Base-by-base conservation (phyloP, 2,329 filamentous ascomycete species). In the Herpotrichia juniperi region DNA sequence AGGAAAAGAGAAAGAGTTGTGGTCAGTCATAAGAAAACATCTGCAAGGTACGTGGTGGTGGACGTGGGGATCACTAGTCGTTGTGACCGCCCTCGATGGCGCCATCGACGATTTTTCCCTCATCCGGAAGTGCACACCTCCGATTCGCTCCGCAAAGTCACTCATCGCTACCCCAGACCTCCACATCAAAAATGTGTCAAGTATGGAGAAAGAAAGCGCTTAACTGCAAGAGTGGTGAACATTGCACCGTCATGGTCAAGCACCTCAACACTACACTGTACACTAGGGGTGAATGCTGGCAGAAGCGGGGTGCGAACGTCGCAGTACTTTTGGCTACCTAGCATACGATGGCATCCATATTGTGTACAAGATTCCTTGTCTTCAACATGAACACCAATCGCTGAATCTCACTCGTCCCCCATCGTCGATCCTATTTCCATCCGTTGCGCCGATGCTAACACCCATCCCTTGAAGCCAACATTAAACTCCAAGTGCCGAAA, bases 61-160 rank as follows among this genome's bases (percentile, higher is more conserved):
- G 53, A 51, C 58, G 54, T 64, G 59, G 54, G 59, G 67, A n/a
- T 37, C 34, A 7, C 26, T 12, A 28, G 26, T 28, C 26, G 12
- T 6, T 71, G 68, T 71, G 67, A 71, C 62, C 61, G 63, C 64
- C 64, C n/a, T 56, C 49, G 54, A 71, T 71, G 64, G 65, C 68
- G 66, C 67, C 62, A 71, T 71, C 59, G 53, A 46, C 34, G 21
- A 34, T 45, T 31, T 14, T 4, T 5, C 17, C 42, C 42, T 16
- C 19, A 30, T 31, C n/a, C 42, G 42, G 42, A 11, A 37, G 12
- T n/a, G 28, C 30, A 24, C 25, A 14, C 9, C 43, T 42, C 46
- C 43, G 54, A 56, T 62, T 64, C 61, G 66, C 42, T 65, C 64
- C 63, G 62, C 58, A 58, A 61, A 47, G 51, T 62, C 63, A 54